These are phyloP conservation scores for Fusarium sp. DNA, from an alignment of 2,329 filamentous ascomycete species.

Conservation along the genomic window DNA sequence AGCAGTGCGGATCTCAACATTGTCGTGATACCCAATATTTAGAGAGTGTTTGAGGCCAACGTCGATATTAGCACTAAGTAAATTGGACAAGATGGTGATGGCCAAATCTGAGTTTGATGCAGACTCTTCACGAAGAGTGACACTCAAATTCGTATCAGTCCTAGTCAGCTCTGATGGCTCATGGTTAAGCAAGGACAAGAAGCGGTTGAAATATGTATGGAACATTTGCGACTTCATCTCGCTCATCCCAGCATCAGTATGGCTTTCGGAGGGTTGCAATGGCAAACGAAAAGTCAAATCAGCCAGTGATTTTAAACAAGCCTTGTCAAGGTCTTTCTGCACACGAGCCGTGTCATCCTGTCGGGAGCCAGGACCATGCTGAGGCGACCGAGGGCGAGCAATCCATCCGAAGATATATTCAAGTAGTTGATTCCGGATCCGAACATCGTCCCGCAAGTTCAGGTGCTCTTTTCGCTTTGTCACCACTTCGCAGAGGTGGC, in stretches of 20 bases:
- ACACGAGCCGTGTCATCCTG: constrained; percentile 65
- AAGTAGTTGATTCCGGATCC: constrained; percentile 72
- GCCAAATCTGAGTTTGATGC: constrained; percentile 67
- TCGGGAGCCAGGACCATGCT: constrained; percentile 51
- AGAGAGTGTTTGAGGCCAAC: constrained; percentile 75
- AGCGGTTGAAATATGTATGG: constrained; percentile 74
- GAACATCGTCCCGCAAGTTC: constrained; percentile 73
- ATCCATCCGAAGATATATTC: constrained; percentile 76
- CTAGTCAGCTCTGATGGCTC: constrained; percentile 56
- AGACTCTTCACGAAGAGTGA: constrained; percentile 59
- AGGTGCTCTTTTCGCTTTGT: constrained; percentile 73
- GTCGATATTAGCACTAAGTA: constrained; percentile 75
- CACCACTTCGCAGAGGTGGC: constrained; percentile 71
- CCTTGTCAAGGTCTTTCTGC: constrained; percentile 71
- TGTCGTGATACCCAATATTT: constrained; percentile 75
- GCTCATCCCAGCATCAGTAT: constrained; percentile 71
- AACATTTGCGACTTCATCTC: constrained; percentile 77
- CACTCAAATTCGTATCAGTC: constrained; percentile 43
- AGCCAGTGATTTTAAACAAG: constrained; percentile 70
- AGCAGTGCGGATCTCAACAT: constrained; percentile 72
- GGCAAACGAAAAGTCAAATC: constrained; percentile 72
- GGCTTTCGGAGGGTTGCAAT: constrained; percentile 70
- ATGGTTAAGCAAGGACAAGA: constrained; percentile 70
- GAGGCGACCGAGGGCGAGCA: constrained; percentile 64
- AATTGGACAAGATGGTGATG: constrained; percentile 73